phyloP scores from a whole-genome alignment of 306 rosid species.

The Sechiopsis laciniata region DNA sequence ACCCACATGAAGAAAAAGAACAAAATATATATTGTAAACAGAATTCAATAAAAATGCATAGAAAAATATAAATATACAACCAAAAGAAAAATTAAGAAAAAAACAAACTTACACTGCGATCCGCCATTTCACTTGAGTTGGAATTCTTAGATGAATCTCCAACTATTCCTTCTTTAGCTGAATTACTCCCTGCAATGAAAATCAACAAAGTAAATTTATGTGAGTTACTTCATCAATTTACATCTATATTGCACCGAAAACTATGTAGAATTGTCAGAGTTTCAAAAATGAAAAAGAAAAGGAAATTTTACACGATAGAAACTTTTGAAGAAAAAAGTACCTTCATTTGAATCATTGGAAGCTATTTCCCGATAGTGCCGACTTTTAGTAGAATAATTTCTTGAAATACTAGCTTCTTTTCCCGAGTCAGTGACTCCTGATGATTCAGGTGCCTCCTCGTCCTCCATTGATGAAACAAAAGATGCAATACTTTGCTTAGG shows the following conservation, averaged over 20 bases:
- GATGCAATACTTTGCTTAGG: slow-evolving; percentile 59
- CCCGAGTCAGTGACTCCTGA: slow-evolving; percentile 39
- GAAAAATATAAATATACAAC: neutral
- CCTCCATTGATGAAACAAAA: slow-evolving; percentile 60
- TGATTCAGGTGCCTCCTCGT: slow-evolving; percentile 41
- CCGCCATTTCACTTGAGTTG: slow-evolving; percentile 30
- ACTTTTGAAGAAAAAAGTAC: slow-evolving; percentile 26
- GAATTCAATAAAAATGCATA: neutral
- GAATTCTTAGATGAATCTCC: slow-evolving; percentile 27
- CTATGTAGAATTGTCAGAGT: neutral
- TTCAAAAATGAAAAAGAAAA: neutral
- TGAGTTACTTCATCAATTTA: neutral
- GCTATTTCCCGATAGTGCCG: slow-evolving; percentile 59
- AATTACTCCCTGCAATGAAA: slow-evolving; percentile 40
- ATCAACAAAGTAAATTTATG: slow-evolving; percentile 22
- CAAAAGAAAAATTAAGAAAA: neutral
- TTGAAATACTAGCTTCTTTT: slow-evolving; percentile 22
- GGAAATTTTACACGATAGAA: neutral
- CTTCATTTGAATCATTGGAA: slow-evolving; percentile 41
- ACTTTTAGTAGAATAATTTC: slow-evolving; percentile 29
- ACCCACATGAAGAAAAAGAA: neutral
- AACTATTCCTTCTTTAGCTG: slow-evolving; percentile 43
- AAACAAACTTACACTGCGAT: slow-evolving; percentile 45
- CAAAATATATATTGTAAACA: neutral
- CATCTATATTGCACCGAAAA: neutral